Conservation (phyloP, 2,329 filamentous ascomycete species). For the Botryotinia narcissicola region DNA sequence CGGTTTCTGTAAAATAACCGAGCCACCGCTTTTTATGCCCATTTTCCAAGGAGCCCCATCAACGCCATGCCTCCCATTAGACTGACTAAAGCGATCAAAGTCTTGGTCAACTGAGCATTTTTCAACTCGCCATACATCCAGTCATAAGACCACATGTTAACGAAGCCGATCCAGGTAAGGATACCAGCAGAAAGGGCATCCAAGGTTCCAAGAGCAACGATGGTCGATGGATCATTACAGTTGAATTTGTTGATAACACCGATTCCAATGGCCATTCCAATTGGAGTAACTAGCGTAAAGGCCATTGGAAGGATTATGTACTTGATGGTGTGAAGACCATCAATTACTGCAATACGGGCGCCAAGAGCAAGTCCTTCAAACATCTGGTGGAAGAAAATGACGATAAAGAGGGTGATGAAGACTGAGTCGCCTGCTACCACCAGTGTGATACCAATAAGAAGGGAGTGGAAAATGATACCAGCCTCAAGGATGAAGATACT, state of each 20-base stretch:
- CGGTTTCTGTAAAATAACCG: not conserved
- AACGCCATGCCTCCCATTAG: constrained; percentile 2
- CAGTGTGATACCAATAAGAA: constrained; percentile 52
- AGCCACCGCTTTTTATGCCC: not conserved
- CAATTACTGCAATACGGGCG: constrained; percentile 60
- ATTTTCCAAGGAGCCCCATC: constrained; percentile 2
- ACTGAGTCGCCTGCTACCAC: constrained; percentile 57
- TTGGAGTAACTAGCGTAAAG: constrained; percentile 70
- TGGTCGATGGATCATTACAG: constrained; percentile 65
- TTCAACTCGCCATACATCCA: constrained; percentile 60
- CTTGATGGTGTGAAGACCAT: constrained; percentile 33
- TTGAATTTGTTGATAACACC: constrained; percentile 70
- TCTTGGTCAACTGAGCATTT: not conserved
- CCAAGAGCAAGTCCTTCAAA: constrained; percentile 76
- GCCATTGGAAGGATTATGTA: constrained; percentile 60
- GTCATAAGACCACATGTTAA: constrained; percentile 77
- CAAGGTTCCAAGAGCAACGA: constrained; percentile 70
- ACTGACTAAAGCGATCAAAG: not conserved
- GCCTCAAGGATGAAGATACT: constrained; percentile 56
- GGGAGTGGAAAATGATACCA: constrained; percentile 73
- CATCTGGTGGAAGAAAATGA: constrained; percentile 76
- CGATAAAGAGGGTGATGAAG: constrained; percentile 58
- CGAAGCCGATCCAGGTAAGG: constrained; percentile 73
- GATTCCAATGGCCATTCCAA: constrained; percentile 79
- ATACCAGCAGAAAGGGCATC: constrained; percentile 74